These are phyloP conservation scores for Tuber melanosporum DNA, from an alignment of 495 filamentous ascomycete species.

Conservation along the genomic window DNA sequence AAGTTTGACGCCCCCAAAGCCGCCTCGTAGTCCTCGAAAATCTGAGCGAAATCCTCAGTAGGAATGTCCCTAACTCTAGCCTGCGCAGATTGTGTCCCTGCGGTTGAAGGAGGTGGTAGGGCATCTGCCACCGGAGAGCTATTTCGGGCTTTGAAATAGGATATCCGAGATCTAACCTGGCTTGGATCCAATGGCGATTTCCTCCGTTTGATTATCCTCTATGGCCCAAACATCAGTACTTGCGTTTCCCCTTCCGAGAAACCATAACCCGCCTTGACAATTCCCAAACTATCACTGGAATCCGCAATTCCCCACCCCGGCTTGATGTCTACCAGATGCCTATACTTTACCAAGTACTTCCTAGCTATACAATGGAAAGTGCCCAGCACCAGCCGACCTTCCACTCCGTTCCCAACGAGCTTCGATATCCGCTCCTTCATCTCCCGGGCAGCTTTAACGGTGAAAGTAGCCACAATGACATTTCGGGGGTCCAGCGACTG, in stretches of 20 bases:
- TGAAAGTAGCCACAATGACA: constrained; percentile 95
- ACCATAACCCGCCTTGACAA: constrained; percentile 41
- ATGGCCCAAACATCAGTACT: constrained; percentile 12
- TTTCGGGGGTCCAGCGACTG: constrained; percentile 71
- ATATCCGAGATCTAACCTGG: constrained; percentile 67
- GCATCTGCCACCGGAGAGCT: constrained; percentile 30
- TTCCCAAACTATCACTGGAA: constrained; percentile 58
- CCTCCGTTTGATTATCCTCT: constrained; percentile 71
- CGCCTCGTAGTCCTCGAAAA: constrained; percentile 73
- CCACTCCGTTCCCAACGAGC: constrained; percentile 68
- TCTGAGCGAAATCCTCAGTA: constrained; percentile 64
- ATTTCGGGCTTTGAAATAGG: constrained; percentile 69
- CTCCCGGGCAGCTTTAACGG: constrained; percentile 90
- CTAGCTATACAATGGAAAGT: constrained; percentile 95
- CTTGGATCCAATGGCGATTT: constrained; percentile 57
- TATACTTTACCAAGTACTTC: constrained; percentile 78
- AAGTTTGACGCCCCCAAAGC: constrained; percentile 70
- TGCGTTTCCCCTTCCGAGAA: constrained; percentile 3
- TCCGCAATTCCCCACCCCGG: constrained; percentile 94
- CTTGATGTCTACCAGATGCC: constrained; percentile 71
- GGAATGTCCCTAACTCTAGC: constrained; percentile 52
- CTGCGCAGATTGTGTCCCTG: constrained; percentile 40
- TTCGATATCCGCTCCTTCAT: constrained; percentile 84
- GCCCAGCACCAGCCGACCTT: constrained; percentile 74
- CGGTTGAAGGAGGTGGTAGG: constrained; percentile 8